Conservation (phyloP, 768 basidiomycete genomes). For the Podaxis rugospora region DNA sequence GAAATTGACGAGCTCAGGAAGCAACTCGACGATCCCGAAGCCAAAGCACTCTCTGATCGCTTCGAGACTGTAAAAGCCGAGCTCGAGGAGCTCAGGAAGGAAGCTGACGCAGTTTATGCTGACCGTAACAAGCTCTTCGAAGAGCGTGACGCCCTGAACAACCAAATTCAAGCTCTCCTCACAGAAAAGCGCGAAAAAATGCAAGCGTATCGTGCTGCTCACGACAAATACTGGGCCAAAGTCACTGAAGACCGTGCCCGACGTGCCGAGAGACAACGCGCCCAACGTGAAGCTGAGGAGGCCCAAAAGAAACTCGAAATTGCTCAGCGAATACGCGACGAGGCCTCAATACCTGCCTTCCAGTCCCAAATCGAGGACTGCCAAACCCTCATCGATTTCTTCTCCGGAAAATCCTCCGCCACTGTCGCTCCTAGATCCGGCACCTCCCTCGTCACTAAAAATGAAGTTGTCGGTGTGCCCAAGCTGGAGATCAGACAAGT, state of each 20-base stretch:
- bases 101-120: constrained; percentile 81
- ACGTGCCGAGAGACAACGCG: constrained; percentile 72
- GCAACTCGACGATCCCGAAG: constrained; percentile 87
- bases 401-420: constrained; percentile 58
- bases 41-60: constrained; percentile 73
- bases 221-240: constrained; percentile 80
- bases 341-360: constrained; percentile 87
- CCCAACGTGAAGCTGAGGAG: constrained; percentile 75
- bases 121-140: constrained; percentile 79
- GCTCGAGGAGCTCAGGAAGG: constrained; percentile 81
- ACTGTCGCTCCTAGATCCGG: constrained; percentile 14
- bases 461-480: constrained; percentile 60
- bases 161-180: constrained; percentile 66
- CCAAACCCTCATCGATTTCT: constrained; percentile 83
- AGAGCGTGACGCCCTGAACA: constrained; percentile 74
- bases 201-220: constrained; percentile 71
- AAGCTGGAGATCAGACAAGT: constrained; percentile 85
- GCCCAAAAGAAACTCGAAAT: constrained; percentile 76
- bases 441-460: constrained; percentile 26
- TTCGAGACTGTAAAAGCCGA: constrained; percentile 82
- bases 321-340: constrained; percentile 78
- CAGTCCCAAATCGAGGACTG: constrained; percentile 95
- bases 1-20: constrained; percentile 75
- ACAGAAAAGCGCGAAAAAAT: constrained; percentile 73
- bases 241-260: constrained; percentile 84